Conservation (phyloP, 2,329 filamentous ascomycete genomes). For the Onygenales sp. region DNA sequence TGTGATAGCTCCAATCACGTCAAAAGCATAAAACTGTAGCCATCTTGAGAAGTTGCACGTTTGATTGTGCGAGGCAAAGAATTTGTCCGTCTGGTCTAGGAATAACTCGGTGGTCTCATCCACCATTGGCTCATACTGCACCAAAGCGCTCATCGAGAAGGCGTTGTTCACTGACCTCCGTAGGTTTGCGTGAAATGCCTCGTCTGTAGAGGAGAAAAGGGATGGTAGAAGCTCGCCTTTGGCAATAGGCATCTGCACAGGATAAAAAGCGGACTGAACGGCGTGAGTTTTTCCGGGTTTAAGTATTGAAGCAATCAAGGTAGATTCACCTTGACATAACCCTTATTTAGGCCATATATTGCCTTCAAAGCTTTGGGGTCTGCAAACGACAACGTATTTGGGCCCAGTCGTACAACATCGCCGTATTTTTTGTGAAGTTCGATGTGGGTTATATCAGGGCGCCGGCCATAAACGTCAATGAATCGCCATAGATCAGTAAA, state of each 20-base stretch:
- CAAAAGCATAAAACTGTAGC: constrained; percentile 75
- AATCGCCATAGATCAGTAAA: constrained; percentile 68
- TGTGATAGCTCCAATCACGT: constrained; percentile 69
- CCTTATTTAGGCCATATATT: constrained; percentile 80
- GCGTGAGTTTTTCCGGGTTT: neutral
- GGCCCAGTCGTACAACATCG: constrained; percentile 64
- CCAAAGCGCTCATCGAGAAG: constrained; percentile 67
- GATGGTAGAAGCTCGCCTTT: constrained; percentile 60
- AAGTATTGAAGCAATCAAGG: neutral
- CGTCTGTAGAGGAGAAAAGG: constrained; percentile 61
- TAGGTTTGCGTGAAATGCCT: constrained; percentile 65
- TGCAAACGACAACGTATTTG: constrained; percentile 64
- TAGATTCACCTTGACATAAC: constrained; percentile 58
- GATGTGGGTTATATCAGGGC: constrained; percentile 59
- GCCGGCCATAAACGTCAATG: constrained; percentile 54
- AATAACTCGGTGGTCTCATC: constrained; percentile 66
- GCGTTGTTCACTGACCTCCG: constrained; percentile 65
- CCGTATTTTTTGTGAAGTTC: constrained; percentile 62
- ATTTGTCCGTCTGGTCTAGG: constrained; percentile 50
- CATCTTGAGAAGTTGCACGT: constrained; percentile 34
- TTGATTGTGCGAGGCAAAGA: constrained; percentile 35
- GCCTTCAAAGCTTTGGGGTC: constrained; percentile 63
- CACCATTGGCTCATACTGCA: constrained; percentile 72
- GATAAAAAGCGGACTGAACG: constrained; percentile 64
- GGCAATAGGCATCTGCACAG: constrained; percentile 64